Evolutionary conservation across 1,284 basidiomycete genomes (phyloP).

Genomic region (Phlebopus sp.): DNA sequence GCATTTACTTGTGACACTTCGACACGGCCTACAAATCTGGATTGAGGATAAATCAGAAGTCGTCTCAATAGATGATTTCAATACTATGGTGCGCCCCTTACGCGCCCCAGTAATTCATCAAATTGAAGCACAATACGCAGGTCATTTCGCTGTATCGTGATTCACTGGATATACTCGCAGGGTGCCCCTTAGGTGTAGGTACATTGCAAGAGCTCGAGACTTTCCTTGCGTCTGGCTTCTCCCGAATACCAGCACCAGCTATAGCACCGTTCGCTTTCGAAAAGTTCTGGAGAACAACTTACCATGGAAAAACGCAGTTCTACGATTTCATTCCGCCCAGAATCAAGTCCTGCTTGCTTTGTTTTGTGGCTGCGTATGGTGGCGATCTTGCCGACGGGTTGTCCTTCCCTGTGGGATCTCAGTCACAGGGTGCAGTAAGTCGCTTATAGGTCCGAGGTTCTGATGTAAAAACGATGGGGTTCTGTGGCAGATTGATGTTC

Average conservation of each 20-base stretch:
- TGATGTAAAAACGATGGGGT: conserved; percentile 7
- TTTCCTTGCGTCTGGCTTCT: conserved; percentile 48
- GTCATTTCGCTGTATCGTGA: conserved; percentile 44
- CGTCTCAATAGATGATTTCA: conserved; percentile 44
- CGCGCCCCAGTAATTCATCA: conserved; percentile 1
- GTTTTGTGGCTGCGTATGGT: conserved; percentile 39
- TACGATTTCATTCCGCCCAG: conserved; percentile 34
- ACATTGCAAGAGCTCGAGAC: conserved; percentile 38
- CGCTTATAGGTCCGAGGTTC: conserved; percentile 13
- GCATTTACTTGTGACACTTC: conserved; percentile 34
- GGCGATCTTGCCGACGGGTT: conserved; percentile 42
- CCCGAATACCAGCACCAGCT: conserved; percentile 42
- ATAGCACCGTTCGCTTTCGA: conserved; percentile 49
- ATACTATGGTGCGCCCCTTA: conserved; percentile 41
- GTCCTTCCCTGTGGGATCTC: conserved; percentile 34
- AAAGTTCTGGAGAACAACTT: conserved; percentile 49
- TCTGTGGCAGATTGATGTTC: conserved; percentile 16
- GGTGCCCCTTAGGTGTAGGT: conserved; percentile 36
- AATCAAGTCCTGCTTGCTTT: conserved; percentile 38
- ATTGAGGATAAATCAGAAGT: conserved; percentile 44
- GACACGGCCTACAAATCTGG: conserved; percentile 47
- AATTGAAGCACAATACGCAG: conserved; percentile 28
- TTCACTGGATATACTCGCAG: conserved; percentile 37
- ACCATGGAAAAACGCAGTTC: conserved; percentile 37
- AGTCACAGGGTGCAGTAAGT: conserved; percentile 34